Conservation (phyloP, 371 early-diverging fungal species). For the Rhizopus delemar region DNA sequence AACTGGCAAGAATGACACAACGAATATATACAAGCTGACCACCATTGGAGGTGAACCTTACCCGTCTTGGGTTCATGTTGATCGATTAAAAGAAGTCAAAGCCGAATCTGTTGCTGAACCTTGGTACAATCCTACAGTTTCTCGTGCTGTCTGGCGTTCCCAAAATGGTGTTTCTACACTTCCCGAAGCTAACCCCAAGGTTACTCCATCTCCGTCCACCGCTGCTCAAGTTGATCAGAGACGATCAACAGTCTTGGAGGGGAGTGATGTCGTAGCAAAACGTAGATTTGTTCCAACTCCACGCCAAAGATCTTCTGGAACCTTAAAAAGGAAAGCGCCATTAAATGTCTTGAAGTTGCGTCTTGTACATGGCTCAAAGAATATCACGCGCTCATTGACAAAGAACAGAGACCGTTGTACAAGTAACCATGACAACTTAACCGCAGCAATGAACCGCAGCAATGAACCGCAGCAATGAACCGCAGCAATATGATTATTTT, state of each 20-base stretch:
- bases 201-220: background rate
- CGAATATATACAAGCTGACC: constrained; percentile 7
- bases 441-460: no score
- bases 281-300: no score
- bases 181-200: background rate
- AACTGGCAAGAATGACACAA: constrained; percentile 1
- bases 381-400: no score
- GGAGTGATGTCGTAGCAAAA: constrained; percentile 16
- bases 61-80: constrained; percentile 15
- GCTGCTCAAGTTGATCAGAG: constrained; percentile 10
- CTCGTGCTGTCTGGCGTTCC: constrained; percentile 10
- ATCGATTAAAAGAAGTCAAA: constrained; percentile 11
- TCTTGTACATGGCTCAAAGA: no score
- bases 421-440: no score
- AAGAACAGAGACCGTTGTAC: no score
- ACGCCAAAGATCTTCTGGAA: no score
- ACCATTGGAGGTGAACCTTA: constrained; percentile 11
- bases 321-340: no score
- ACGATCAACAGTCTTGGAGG: constrained; percentile 16
- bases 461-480: no score
- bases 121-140: constrained; percentile 18
- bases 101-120: constrained; percentile 3
- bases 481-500: no score
- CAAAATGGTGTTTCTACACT: background rate
- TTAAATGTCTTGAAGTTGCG: no score